Conservation (phyloP, 208 protist genomes). For the Angomonas ambiguus region DNA sequence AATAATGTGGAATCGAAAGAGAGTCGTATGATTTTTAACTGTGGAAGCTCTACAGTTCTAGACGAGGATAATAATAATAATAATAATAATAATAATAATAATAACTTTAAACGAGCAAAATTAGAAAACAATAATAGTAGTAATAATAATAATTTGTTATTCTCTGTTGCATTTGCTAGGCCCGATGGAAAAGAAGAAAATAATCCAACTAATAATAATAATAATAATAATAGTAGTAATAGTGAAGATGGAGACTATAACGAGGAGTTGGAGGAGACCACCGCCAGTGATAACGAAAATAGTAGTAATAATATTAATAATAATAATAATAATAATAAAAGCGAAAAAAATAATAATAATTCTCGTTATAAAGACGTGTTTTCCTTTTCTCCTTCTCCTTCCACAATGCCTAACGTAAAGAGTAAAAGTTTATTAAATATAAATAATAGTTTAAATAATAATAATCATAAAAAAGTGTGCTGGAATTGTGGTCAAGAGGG, state of each 20-base stretch:
- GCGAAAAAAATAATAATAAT: conserved; percentile 9
- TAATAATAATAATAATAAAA: neutral
- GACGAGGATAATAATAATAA: no score
- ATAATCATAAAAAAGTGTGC: neutral
- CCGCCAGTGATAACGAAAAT: no score
- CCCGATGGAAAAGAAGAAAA: no score
- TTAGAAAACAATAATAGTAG: neutral
- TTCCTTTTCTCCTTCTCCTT: neutral
- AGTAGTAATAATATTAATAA: neutral
- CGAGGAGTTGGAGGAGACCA: no score
- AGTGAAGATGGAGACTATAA: no score
- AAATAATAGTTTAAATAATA: neutral
- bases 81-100: no score
- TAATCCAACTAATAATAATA: neutral
- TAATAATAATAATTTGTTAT: no score
- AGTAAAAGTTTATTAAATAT: no score
- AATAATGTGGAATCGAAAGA: neutral
- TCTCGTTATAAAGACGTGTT: neutral
- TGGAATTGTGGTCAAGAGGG: neutral
- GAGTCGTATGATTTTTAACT: neutral
- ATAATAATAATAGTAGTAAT: conserved; percentile 3
- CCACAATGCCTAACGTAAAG: no score
- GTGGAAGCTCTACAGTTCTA: neutral
- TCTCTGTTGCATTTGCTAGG: no score
- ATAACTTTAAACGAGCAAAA: no score